These are phyloP conservation scores for Singerocomus inundabilis DNA, from an alignment of 1,284 basidiomycete genomes.

Conservation along the genomic window DNA sequence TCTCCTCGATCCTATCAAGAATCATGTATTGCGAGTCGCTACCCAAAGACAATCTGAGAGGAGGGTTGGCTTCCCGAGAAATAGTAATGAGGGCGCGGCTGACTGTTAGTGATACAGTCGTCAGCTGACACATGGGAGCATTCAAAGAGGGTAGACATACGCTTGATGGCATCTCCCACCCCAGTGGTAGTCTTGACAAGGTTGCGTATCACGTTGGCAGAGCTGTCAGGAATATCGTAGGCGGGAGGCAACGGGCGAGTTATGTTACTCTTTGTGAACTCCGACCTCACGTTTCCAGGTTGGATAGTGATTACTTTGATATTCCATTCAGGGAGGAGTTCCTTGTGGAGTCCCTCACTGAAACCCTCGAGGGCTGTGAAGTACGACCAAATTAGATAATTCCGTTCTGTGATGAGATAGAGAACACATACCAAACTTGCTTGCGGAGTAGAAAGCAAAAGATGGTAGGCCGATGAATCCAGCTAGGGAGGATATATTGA, in stretches of 20 bases:
- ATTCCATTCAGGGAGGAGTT: conserved; percentile 26
- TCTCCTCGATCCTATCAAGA: conserved; percentile 15
- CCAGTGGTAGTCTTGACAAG: conserved; percentile 4
- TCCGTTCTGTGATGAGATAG: too few relatives aligned
- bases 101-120: conserved; percentile 7
- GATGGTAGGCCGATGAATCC: conserved; percentile 21
- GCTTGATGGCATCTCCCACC: conserved; percentile 12
- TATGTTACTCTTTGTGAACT: conserved; percentile 24
- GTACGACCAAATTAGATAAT: background rate
- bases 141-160: conserved; percentile 3
- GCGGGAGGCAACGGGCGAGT: conserved; percentile 13
- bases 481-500: conserved; percentile 23
- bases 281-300: conserved; percentile 24
- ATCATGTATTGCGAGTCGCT: conserved; percentile 20
- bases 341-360: conserved; percentile 21
- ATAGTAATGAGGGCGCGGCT: conserved; percentile 18
- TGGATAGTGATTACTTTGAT: too few relatives aligned
- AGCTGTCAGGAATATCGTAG: conserved; percentile 17
- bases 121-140: background rate
- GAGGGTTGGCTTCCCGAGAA: conserved; percentile 21
- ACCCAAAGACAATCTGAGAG: conserved; percentile 24
- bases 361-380: conserved; percentile 24
- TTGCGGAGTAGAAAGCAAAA: conserved; percentile 23
- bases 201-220: conserved; percentile 13
- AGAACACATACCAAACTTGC: conserved; percentile 22